phyloP scores from a whole-genome alignment of 1,284 basidiomycete genomes.

The Leucoagaricus sp. region DNA sequence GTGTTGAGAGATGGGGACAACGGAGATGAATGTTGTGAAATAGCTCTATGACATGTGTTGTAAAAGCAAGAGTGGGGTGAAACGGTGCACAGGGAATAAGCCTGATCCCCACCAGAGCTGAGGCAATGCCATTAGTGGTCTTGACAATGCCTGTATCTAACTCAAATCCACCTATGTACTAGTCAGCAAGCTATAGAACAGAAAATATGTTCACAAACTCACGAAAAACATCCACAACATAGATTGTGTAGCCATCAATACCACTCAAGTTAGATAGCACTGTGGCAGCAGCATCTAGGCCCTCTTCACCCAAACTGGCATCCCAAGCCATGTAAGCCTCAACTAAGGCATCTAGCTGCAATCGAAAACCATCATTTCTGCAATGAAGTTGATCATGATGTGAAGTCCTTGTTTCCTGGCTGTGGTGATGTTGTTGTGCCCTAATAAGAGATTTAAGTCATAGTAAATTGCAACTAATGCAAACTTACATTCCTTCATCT shows the following conservation, averaged over 20 bases:
- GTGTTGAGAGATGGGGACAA: conserved; percentile 10
- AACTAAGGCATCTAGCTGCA: background rate
- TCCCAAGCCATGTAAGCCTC: background rate
- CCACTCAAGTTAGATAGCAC: background rate
- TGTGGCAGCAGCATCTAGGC: background rate
- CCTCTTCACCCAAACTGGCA: background rate
- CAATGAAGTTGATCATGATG: no score
- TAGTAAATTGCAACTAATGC: no score
- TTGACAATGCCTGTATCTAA: background rate
- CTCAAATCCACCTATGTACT: background rate
- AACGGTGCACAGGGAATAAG: conserved; percentile 2
- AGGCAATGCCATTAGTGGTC: background rate
- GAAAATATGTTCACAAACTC: background rate
- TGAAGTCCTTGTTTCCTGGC: no score
- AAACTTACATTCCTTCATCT: no score
- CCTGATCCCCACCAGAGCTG: background rate
- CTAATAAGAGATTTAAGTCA: no score
- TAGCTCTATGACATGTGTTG: background rate
- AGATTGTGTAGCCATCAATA: background rate
- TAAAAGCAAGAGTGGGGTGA: background rate
- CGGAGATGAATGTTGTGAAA: background rate
- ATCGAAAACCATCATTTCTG: background rate
- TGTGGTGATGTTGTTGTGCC: no score
- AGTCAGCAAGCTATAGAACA: background rate
- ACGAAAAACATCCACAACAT: no score